Percentiles rank a stretch among this genome's conserved stretches.
phyloP scores from a whole-genome alignment of 495 filamentous ascomycete species.

The Podospora fimiseda region DNA sequence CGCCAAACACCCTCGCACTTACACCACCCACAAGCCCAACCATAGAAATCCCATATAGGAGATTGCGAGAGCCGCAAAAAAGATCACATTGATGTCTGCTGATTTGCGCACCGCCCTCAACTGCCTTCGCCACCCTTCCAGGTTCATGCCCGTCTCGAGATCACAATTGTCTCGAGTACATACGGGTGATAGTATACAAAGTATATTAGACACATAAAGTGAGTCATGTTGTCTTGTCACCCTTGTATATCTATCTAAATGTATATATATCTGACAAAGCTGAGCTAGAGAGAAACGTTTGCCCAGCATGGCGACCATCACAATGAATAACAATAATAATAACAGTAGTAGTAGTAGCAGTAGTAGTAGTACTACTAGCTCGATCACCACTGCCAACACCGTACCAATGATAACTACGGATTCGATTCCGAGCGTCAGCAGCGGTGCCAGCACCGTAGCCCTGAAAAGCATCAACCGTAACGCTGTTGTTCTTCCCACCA shows the following conservation, averaged over 20 bases:
- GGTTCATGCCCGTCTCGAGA: conserved; percentile 67
- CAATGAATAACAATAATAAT: conserved; percentile 3
- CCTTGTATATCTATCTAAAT: too few species aligned
- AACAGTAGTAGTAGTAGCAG: conserved; percentile 25
- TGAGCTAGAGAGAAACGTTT: conserved; percentile 1
- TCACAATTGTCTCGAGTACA: conserved; percentile 64
- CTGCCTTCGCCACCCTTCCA: conserved; percentile 62
- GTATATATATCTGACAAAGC: too few species aligned
- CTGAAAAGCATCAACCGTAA: conserved; percentile 28
- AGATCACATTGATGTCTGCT: conserved; percentile 67
- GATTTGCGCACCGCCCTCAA: conserved; percentile 61
- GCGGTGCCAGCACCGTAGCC: conserved; percentile 2
- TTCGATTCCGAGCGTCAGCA: neutral
- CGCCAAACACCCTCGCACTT: neutral
- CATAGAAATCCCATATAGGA: neutral
- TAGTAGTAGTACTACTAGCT: conserved; percentile 19
- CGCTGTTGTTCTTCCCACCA: too few species aligned
- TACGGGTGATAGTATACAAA: conserved; percentile 58
- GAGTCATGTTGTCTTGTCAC: neutral
- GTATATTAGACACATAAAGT: conserved; percentile 43
- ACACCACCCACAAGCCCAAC: neutral
- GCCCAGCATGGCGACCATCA: conserved; percentile 26
- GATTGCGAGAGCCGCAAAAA: conserved; percentile 15
- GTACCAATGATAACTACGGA: too few species aligned
- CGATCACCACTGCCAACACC: neutral